phyloP scores from a whole-genome alignment of 257 asterid species.

The Solanum clarkiae region DNA sequence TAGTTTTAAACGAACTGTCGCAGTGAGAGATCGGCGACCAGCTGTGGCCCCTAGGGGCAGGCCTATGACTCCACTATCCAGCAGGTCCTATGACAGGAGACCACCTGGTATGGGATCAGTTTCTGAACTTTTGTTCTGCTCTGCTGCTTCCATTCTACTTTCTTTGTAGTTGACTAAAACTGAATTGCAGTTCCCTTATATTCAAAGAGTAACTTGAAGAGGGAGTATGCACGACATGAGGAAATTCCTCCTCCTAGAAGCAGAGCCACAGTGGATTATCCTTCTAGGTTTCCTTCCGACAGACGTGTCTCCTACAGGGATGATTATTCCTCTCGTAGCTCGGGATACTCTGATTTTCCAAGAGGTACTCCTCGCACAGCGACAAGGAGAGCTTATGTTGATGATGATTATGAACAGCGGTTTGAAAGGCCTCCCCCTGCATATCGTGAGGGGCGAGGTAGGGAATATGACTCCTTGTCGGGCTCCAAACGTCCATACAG shows the following conservation, averaged over 20 bases:
- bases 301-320: conserved; percentile 65
- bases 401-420: conserved; percentile 70
- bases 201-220: conserved; percentile 53
- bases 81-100: conserved; percentile 80
- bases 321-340: conserved; percentile 66
- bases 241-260: conserved; percentile 63
- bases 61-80: conserved; percentile 53
- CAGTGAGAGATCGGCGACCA: conserved; percentile 66
- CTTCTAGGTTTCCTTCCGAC: conserved; percentile 51
- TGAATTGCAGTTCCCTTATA: conserved; percentile 50
- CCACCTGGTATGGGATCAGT: conserved; percentile 58
- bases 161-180: background rate
- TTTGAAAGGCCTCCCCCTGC: conserved; percentile 77
- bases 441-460: conserved; percentile 65
- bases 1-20: conserved; percentile 51
- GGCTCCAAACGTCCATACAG: conserved; percentile 90
- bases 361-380: conserved; percentile 59
- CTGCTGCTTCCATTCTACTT: background rate
- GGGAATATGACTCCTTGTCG: conserved; percentile 59
- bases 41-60: conserved; percentile 60
- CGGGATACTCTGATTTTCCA: conserved; percentile 65
- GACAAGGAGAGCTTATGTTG: conserved; percentile 70
- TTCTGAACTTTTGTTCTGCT: background rate
- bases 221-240: conserved; percentile 76
- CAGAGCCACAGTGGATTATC: conserved; percentile 57